These are phyloP conservation scores for Cardiospermum halicacabum DNA, from an alignment of 345 rosid species.

Conservation along the genomic window DNA sequence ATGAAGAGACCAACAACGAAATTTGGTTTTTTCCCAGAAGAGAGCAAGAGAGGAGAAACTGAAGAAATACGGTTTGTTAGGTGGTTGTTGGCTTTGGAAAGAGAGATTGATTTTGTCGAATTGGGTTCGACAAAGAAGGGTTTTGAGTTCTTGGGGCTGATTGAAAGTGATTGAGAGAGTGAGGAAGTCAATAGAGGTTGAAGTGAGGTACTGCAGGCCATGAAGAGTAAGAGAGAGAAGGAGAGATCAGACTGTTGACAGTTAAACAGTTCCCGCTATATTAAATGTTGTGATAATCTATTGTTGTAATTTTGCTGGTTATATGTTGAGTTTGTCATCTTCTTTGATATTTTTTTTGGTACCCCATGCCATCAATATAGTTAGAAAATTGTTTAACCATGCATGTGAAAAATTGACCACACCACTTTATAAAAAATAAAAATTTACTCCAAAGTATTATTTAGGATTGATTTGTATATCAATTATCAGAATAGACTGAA, in stretches of 20 bases:
- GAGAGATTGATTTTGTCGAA: not conserved
- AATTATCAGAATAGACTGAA: too few species aligned
- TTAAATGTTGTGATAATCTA: not conserved
- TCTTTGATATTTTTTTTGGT: not conserved
- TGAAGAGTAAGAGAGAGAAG: slow-evolving; percentile 2
- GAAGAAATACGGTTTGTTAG: slow-evolving; percentile 22
- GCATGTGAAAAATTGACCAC: too few species aligned
- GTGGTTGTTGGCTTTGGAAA: slow-evolving; percentile 24
- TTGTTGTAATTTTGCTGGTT: not conserved
- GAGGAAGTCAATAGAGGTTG: slow-evolving; percentile 14
- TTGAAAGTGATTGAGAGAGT: slow-evolving; percentile 12
- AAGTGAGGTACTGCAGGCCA: slow-evolving; percentile 35
- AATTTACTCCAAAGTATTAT: too few species aligned
- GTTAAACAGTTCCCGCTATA: slow-evolving; percentile 22
- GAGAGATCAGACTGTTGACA: slow-evolving; percentile 19
- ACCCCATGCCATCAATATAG: too few species aligned
- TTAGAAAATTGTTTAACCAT: too few species aligned
- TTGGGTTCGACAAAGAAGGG: slow-evolving; percentile 13
- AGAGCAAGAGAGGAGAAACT: slow-evolving; percentile 14
- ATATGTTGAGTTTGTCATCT: not conserved
- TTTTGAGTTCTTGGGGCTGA: slow-evolving; percentile 17
- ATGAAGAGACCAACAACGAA: slow-evolving; percentile 27
- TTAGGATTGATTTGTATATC: too few species aligned
- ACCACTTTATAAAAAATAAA: too few species aligned
- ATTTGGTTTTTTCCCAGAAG: slow-evolving; percentile 18